Evolutionary conservation across 2,329 filamentous ascomycete species (phyloP).

Genomic region (Cladosporium sp.): DNA sequence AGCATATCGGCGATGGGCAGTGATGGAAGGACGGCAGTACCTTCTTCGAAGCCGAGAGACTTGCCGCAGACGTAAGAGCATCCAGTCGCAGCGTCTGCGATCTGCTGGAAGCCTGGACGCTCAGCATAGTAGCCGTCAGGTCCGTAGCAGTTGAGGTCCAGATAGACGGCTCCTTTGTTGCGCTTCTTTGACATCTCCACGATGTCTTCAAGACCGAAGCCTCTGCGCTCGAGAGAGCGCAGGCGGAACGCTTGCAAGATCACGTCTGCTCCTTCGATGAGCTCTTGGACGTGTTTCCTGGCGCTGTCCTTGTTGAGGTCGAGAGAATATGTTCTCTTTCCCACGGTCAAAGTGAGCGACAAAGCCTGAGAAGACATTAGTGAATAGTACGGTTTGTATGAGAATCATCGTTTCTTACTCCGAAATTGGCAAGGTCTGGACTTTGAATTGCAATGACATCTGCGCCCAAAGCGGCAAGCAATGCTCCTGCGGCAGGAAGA

Average conservation of each 20-base stretch:
- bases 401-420: neutral
- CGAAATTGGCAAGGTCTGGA: slow-evolving; percentile 25
- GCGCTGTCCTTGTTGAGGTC: slow-evolving; percentile 41
- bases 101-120: slow-evolving; percentile 52
- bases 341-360: slow-evolving; percentile 47
- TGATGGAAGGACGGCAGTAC: slow-evolving; percentile 25
- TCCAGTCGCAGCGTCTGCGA: slow-evolving; percentile 44
- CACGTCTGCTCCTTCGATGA: slow-evolving; percentile 48
- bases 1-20: slow-evolving; percentile 30
- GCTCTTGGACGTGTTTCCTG: slow-evolving; percentile 34
- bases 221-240: slow-evolving; percentile 44
- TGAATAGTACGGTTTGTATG: neutral
- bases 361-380: slow-evolving; percentile 20
- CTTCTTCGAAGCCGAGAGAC: slow-evolving; percentile 29
- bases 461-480: slow-evolving; percentile 9
- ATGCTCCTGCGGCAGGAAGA: slow-evolving; percentile 5
- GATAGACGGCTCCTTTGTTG: slow-evolving; percentile 44
- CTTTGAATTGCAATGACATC: slow-evolving; percentile 6
- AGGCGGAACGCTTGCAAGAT: slow-evolving; percentile 50
- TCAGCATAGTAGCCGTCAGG: slow-evolving; percentile 47
- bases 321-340: slow-evolving; percentile 46
- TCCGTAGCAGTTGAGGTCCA: slow-evolving; percentile 52
- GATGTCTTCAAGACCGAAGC: slow-evolving; percentile 18
- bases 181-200: slow-evolving; percentile 23
- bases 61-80: slow-evolving; percentile 36